Evolutionary conservation across 495 filamentous ascomycete genomes (phyloP).

Genomic region (Cercophora scortea): DNA sequence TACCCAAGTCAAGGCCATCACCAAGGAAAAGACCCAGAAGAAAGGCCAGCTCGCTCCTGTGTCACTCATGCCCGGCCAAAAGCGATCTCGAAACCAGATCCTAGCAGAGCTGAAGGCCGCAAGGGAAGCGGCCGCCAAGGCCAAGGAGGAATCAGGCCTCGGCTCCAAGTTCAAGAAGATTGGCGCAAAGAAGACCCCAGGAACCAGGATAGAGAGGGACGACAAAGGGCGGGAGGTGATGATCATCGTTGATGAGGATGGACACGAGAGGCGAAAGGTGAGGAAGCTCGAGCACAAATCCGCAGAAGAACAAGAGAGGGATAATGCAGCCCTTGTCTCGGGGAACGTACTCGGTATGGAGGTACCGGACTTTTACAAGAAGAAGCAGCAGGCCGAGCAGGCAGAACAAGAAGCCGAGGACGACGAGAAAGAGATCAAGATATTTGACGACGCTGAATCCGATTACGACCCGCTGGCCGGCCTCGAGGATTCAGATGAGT

Average conservation of each 20-base stretch:
- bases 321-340: conserved; percentile 52
- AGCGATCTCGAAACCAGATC: conserved; percentile 75
- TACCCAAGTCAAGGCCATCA: conserved; percentile 49
- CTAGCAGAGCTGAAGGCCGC: conserved; percentile 72
- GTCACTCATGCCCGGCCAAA: conserved; percentile 50
- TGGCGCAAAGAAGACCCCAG: conserved; percentile 51
- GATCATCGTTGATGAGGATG: conserved; percentile 78
- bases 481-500: conserved; percentile 46
- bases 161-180: conserved; percentile 80
- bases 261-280: conserved; percentile 82
- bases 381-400: conserved; percentile 23
- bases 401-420: conserved; percentile 32
- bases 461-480: conserved; percentile 85
- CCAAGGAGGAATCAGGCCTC: conserved; percentile 48
- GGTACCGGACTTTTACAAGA: conserved; percentile 54
- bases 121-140: conserved; percentile 54
- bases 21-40: conserved; percentile 51
- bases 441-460: conserved; percentile 79
- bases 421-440: conserved; percentile 58
- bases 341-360: conserved; percentile 73
- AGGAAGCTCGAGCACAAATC: conserved; percentile 39
- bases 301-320: conserved; percentile 28
- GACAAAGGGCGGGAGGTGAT: conserved; percentile 72
- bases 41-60: conserved; percentile 72
- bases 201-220: conserved; percentile 67